A percentile compares a stretch with the other conserved stretches of the same genome.
These are phyloP conservation scores for Tetraselmis striata DNA, from an alignment of 139 green algal genomes.

Conservation along the genomic window DNA sequence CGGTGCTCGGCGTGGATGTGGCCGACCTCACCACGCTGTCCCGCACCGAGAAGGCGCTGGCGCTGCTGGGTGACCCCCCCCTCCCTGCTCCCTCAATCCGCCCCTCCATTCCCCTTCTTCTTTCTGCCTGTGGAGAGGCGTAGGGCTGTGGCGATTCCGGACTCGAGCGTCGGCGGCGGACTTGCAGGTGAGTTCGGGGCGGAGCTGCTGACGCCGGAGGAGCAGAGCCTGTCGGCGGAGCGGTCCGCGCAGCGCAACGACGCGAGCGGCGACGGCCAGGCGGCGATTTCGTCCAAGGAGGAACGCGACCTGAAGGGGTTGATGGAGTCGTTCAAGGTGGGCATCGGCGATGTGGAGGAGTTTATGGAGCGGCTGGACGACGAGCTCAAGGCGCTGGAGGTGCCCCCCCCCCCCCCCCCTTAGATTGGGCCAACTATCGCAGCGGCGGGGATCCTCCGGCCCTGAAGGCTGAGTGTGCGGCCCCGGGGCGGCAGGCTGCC, in stretches of 20 bases:
- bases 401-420: not conserved
- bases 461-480: too few relatives aligned
- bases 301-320: slow-evolving; percentile 27
- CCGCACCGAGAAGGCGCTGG: not conserved
- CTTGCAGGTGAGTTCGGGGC: not conserved
- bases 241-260: not conserved
- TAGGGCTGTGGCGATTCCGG: too few relatives aligned
- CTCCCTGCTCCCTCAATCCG: too few relatives aligned
- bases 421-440: too few relatives aligned
- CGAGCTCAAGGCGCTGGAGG: slow-evolving; percentile 41
- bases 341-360: slow-evolving; percentile 38
- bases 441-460: too few relatives aligned
- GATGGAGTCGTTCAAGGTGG: slow-evolving; percentile 41
- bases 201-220: not conserved
- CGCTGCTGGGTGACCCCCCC: not conserved
- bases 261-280: not conserved
- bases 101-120: too few relatives aligned
- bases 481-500: not conserved
- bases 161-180: too few relatives aligned
- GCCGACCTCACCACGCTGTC: not conserved
- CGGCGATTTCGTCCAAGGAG: slow-evolving; percentile 14
- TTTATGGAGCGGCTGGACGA: slow-evolving; percentile 30
- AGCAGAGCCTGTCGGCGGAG: not conserved
- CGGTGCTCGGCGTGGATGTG: not conserved
- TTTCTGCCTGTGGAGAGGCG: too few relatives aligned